These are phyloP conservation scores for Sporothrix mexicana DNA, from an alignment of 2,329 filamentous ascomycete species.

Conservation along the genomic window DNA sequence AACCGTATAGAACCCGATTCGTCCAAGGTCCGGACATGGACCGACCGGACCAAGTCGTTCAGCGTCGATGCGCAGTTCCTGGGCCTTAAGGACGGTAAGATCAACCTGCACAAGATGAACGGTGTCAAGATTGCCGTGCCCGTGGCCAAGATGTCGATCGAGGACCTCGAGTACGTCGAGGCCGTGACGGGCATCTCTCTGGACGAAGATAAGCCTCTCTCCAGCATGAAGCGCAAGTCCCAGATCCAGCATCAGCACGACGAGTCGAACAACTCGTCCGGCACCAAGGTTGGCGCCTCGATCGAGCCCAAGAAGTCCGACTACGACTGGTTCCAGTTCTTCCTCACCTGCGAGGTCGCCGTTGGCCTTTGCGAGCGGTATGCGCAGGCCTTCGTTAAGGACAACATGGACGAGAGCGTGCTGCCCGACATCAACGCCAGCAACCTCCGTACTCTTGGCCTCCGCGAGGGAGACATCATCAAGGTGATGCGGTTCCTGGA, in stretches of 20 bases:
- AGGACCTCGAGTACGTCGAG: conserved; percentile 95
- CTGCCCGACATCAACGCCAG: conserved; percentile 85
- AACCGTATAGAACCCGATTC: conserved; percentile 73
- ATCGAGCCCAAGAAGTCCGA: conserved; percentile 71
- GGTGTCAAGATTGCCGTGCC: conserved; percentile 98
- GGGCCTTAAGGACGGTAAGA: conserved; percentile 87
- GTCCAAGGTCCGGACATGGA: conserved; percentile 87
- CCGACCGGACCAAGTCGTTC: conserved; percentile 92
- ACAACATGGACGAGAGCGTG: conserved; percentile 95
- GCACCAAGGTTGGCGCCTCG: conserved; percentile 61
- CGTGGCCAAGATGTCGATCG: conserved; percentile 90
- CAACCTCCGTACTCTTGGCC: conserved; percentile 83
- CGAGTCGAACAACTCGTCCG: conserved; percentile 42
- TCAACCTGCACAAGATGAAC: conserved; percentile 97
- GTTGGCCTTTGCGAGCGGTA: conserved; percentile 95
- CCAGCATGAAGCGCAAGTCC: conserved; percentile 69
- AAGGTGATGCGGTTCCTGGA: conserved; percentile 92
- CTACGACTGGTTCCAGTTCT: conserved; percentile 99
- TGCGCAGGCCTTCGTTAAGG: conserved; percentile 82
- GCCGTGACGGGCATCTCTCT: conserved; percentile 83
- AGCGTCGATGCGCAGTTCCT: conserved; percentile 97
- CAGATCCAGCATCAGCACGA: conserved; percentile 36
- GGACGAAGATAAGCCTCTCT: conserved; percentile 92
- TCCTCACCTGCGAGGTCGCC: conserved; percentile 88
- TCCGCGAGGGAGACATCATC: conserved; percentile 95